Percentiles rank a stretch among this genome's conserved stretches.
Conservation (phyloP, 352 stramenopile species). For the Phytophthora pseudosyringae region DNA sequence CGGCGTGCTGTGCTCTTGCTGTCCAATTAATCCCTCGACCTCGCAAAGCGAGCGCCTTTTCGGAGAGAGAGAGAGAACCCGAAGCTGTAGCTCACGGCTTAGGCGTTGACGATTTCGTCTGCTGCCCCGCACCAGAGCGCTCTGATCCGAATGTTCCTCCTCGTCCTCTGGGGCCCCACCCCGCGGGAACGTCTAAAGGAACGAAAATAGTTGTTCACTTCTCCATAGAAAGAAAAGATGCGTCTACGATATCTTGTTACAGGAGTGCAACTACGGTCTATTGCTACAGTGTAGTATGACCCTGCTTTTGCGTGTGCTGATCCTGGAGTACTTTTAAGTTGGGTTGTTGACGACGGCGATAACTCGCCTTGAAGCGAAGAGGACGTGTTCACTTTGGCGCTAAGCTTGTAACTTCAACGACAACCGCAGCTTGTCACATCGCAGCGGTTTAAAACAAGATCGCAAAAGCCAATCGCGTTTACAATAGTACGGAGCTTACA, state of each 20-base stretch:
- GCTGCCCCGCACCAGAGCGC: conserved; percentile 13
- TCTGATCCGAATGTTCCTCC: conserved; percentile 11
- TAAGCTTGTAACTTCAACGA: background rate
- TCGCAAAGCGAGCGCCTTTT: conserved; percentile 1
- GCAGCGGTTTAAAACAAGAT: background rate
- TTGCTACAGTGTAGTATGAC: no score
- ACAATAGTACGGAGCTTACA: conserved; percentile 25
- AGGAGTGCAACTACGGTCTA: no score
- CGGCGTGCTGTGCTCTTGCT: conserved; percentile 1
- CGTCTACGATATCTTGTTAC: no score
- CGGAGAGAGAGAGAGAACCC: conserved; percentile 17
- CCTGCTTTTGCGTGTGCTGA: no score
- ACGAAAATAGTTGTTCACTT: conserved; percentile 16
- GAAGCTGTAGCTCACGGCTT: background rate
- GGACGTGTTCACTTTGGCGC: no score
- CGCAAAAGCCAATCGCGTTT: conserved; percentile 24
- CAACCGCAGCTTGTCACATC: background rate
- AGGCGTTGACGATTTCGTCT: background rate
- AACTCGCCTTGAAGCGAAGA: no score
- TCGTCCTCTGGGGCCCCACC: conserved; percentile 16
- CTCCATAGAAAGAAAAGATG: background rate
- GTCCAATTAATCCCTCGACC: conserved; percentile 17
- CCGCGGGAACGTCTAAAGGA: background rate
- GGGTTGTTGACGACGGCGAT: no score
- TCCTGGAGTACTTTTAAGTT: no score